Conservation (phyloP, 2,329 filamentous ascomycete genomes). For the Xylariaceae sp. region DNA sequence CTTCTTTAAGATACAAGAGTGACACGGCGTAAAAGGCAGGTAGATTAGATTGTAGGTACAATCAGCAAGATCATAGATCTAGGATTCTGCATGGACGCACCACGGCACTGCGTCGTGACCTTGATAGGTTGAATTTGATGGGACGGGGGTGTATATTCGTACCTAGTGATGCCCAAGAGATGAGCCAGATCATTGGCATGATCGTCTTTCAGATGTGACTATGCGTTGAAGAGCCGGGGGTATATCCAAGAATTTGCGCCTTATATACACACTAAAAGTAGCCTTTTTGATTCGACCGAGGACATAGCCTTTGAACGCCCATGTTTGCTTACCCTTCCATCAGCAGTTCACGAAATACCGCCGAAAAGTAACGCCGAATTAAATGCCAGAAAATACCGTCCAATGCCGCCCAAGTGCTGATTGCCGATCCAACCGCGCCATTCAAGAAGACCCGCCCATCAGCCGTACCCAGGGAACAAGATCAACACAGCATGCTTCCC, state of each 20-base stretch:
- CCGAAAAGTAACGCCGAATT: conserved; percentile 32
- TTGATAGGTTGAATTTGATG: not conserved
- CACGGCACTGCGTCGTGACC: too few relatives aligned
- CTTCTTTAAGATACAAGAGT: too few relatives aligned
- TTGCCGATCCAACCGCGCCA: not conserved
- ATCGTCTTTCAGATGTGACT: not conserved
- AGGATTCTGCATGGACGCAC: too few relatives aligned
- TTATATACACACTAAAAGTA: conserved; percentile 9
- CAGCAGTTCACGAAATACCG: not conserved
- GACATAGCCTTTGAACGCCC: conserved; percentile 10
- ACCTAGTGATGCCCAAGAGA: not conserved
- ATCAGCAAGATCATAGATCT: too few relatives aligned
- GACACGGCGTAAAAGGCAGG: too few relatives aligned
- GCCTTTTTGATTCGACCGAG: not conserved
- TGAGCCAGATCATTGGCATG: conserved; percentile 6
- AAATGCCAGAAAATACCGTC: conserved; percentile 20
- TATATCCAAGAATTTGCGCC: conserved; percentile 20
- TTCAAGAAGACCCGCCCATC: conserved; percentile 3
- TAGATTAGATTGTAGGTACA: too few relatives aligned
- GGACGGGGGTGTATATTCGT: too few relatives aligned
- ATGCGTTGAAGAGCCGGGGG: conserved; percentile 4
- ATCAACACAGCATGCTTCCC: conserved; percentile 41
- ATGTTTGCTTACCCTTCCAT: conserved; percentile 10
- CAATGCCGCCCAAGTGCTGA: conserved; percentile 4
- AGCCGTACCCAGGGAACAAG: conserved; percentile 37